Evolutionary conservation across 371 early-diverging fungal species (phyloP).

Genomic region (Mucor circinelloides): DNA sequence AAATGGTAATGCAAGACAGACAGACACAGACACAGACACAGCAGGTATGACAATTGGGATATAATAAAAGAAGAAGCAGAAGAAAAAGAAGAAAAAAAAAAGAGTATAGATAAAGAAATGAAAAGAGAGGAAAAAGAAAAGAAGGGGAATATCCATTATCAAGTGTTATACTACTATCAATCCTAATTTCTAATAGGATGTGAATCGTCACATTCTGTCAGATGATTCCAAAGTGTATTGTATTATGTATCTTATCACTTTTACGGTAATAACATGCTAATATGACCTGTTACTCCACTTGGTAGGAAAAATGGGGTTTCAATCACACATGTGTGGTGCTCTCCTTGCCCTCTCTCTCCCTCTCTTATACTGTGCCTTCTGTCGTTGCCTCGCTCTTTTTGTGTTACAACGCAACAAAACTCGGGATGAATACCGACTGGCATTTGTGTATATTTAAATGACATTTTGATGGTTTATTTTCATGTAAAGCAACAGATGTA

Average conservation of each 20-base stretch:
- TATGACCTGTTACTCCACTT: too few relatives aligned
- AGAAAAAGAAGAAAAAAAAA: background rate
- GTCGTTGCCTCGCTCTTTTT: background rate
- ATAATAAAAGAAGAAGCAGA: background rate
- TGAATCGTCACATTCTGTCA: conserved; percentile 12
- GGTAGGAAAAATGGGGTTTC: too few relatives aligned
- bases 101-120: background rate
- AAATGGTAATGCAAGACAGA: background rate
- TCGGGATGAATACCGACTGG: conserved; percentile 12
- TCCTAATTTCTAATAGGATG: background rate
- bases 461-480: too few relatives aligned
- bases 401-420: background rate
- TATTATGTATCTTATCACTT: background rate
- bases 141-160: background rate
- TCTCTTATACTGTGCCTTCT: background rate
- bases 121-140: background rate
- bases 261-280: too few relatives aligned
- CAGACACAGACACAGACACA: background rate
- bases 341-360: background rate
- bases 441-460: background rate
- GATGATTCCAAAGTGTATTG: conserved; percentile 4
- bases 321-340: background rate
- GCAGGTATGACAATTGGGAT: background rate
- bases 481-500: too few relatives aligned
- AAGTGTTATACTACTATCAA: background rate